These are phyloP conservation scores for Pseudevernia furfuracea DNA, from an alignment of 495 filamentous ascomycete species.

Conservation along the genomic window DNA sequence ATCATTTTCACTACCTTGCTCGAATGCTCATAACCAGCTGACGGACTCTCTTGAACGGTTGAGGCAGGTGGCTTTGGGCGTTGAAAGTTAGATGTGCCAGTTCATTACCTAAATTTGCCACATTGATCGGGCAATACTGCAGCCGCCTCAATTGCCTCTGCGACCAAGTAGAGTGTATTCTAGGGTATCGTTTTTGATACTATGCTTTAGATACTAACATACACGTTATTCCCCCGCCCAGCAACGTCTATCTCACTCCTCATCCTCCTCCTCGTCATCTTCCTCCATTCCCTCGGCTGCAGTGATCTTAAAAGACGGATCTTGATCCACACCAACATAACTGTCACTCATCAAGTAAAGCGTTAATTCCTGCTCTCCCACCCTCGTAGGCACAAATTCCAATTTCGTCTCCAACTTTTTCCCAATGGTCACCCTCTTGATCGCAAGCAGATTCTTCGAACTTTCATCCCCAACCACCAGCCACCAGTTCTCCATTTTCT, in stretches of 20 bases:
- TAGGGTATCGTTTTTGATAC: not conserved
- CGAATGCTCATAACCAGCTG: too few relatives aligned
- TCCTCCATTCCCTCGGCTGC: constrained; percentile 94
- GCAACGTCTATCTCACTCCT: constrained; percentile 34
- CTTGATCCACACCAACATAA: constrained; percentile 95
- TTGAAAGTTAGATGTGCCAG: not conserved
- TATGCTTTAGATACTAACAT: not conserved
- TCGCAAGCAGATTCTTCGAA: constrained; percentile 76
- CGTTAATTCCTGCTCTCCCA: constrained; percentile 77
- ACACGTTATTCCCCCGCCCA: not conserved
- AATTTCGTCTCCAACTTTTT: constrained; percentile 67
- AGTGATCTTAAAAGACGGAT: constrained; percentile 74
- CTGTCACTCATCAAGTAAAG: constrained; percentile 96
- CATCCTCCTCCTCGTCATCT: constrained; percentile 77
- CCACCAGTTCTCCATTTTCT: constrained; percentile 98
- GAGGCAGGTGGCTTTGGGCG: not conserved
- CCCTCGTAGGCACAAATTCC: constrained; percentile 76
- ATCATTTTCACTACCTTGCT: too few relatives aligned
- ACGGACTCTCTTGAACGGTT: not conserved
- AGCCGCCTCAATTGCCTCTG: not conserved
- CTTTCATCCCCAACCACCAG: constrained; percentile 84
- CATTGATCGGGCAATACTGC: not conserved
- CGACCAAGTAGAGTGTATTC: not conserved
- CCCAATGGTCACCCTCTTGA: constrained; percentile 88
- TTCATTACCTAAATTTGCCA: not conserved